These are phyloP conservation scores for Liriodendron chinense DNA, from an alignment of 164 flowering plant species.

Conservation along the genomic window DNA sequence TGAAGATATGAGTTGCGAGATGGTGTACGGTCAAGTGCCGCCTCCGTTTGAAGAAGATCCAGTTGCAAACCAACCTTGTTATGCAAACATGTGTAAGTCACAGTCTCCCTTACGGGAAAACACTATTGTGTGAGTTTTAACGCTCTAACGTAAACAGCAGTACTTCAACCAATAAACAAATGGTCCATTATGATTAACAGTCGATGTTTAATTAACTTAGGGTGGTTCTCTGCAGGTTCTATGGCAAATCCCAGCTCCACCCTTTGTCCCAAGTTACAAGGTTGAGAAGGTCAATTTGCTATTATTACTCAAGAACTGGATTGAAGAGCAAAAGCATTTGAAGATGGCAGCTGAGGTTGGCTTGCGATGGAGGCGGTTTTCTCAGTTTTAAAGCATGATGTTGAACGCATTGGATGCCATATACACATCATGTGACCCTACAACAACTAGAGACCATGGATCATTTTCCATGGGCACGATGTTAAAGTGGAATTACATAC, in stretches of 20 bases:
- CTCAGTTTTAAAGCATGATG: no score
- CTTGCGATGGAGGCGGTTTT: neutral
- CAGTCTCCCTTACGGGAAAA: neutral
- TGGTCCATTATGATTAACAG: no score
- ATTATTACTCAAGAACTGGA: neutral
- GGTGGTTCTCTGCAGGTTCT: constrained; percentile 52
- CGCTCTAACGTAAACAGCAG: neutral
- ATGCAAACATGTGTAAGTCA: constrained; percentile 58
- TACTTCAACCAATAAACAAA: neutral
- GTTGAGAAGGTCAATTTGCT: constrained; percentile 26
- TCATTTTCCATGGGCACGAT: no score
- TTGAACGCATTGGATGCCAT: no score
- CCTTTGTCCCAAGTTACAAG: constrained; percentile 65
- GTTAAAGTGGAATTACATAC: no score
- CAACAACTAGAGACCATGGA: no score
- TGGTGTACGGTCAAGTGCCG: constrained; percentile 89
- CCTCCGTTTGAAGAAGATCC: constrained; percentile 84
- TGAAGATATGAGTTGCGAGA: constrained; percentile 98
- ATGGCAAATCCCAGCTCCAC: constrained; percentile 52
- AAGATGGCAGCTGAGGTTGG: neutral
- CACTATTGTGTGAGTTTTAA: neutral
- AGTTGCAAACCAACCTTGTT: constrained; percentile 69
- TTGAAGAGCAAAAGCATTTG: neutral
- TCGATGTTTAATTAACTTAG: no score
- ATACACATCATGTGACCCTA: no score